These are phyloP conservation scores for Claviceps pazoutovae DNA, from an alignment of 2,329 filamentous ascomycete species.

Conservation along the genomic window DNA sequence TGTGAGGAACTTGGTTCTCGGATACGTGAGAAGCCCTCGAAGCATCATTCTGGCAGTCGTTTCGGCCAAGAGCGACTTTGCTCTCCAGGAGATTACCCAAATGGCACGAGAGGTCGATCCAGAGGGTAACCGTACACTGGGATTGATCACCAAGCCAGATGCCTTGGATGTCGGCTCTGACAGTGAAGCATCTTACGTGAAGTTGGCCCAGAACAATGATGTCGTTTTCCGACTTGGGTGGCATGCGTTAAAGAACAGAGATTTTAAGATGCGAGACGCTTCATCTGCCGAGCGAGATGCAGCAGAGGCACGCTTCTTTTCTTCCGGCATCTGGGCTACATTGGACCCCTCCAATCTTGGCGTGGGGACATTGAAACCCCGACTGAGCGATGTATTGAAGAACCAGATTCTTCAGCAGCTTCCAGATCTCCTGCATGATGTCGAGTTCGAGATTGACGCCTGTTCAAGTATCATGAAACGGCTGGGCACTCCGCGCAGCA, in stretches of 20 bases:
- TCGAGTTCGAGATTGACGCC: conserved; percentile 13
- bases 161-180: conserved; percentile 18
- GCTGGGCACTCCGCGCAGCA: conserved; percentile 35
- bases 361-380: conserved; percentile 29
- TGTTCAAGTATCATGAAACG: conserved; percentile 19
- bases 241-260: conserved; percentile 34
- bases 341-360: conserved; percentile 27
- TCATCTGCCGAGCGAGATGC: conserved; percentile 22
- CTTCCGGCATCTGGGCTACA: conserved; percentile 23
- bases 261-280: conserved; percentile 19
- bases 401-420: conserved; percentile 32
- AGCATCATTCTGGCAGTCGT: conserved; percentile 49
- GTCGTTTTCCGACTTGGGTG: conserved; percentile 36
- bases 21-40: conserved; percentile 41
- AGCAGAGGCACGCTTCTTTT: conserved; percentile 30
- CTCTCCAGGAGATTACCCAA: conserved; percentile 35
- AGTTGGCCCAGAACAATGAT: conserved; percentile 31
- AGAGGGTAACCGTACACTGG: conserved; percentile 30
- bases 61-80: conserved; percentile 39
- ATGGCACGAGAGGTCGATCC: conserved; percentile 3
- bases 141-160: conserved; percentile 45
- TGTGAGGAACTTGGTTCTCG: conserved; percentile 25
- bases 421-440: conserved; percentile 29
- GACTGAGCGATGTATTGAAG: conserved; percentile 37
- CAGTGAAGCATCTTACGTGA: conserved; percentile 25